Evolutionary conservation across 768 basidiomycete genomes (phyloP), one percentile per base, ranked within the genome.

Genomic region (Podaxis sp.): DNA sequence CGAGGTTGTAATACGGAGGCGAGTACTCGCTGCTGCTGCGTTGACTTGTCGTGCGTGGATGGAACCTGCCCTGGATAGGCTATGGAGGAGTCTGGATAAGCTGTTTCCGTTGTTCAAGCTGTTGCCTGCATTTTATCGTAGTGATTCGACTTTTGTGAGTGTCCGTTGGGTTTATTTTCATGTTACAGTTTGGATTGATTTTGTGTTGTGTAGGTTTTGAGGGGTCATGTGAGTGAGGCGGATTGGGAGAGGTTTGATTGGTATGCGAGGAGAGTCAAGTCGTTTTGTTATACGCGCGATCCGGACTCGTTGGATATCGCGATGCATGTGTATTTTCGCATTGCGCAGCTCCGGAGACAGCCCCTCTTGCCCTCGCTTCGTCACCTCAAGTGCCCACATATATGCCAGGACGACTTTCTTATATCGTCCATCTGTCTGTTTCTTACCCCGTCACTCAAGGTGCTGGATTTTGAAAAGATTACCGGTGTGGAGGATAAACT

Each of bases 271-370:
- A 61, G 72, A 49, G 67, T 75, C 8, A 71, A 72, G 57, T 68
- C 59, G 57, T 73, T 74, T 56, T 70, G 64, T 29, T 73, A 73
- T 55, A 70, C 67, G 4, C 64, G 72, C 41, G 72, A 74, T 46
- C 72, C 72, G 7, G 70, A 69, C 19, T 60, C 65, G 13, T 65
- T 73, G 25, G 72, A 73, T 56, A 72, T 75, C 24, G 74, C 73
- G 17, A 73, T 73, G 72, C 73, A 75, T 49, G 73, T 74, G 29
- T 75, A 75, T 65, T 74, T 74, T 59, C 67, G 73, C 15, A 68
- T 75, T 6, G 73, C 73, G 2, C 73, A 74, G 49, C 63, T 74
- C 1, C 71, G 71, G 17, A 59, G 64, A 22, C 47, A 64, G n/a
- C 72, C 74, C 0, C 49, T 75, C 0, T 63, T 75, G 2, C 73